Evolutionary conservation across 306 rosid species (phyloP).

Genomic region (Cicer bijugum): DNA sequence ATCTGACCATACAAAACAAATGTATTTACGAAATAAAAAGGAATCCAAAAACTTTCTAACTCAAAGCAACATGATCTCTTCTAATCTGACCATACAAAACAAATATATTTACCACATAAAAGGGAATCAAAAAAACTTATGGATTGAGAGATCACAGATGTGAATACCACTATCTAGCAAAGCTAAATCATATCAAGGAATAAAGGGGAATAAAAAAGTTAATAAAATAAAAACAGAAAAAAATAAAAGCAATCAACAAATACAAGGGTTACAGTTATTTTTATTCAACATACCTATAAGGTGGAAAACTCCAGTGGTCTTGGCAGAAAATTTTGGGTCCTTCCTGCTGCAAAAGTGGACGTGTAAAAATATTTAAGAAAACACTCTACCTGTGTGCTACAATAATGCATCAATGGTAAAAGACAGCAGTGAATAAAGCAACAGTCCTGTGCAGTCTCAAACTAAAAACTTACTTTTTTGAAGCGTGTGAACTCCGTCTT

Average conservation of each 20-base stretch:
- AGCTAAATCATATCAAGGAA: not conserved
- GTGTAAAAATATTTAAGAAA: slow-evolving; percentile 21
- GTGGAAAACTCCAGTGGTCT: slow-evolving; percentile 70
- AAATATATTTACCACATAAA: not conserved
- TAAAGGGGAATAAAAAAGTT: not conserved
- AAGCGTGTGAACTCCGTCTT: slow-evolving; percentile 57
- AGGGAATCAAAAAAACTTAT: not conserved
- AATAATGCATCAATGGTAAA: slow-evolving; percentile 17
- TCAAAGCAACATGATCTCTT: not conserved
- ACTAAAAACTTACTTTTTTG: slow-evolving; percentile 55
- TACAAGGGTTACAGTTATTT: slow-evolving; percentile 29
- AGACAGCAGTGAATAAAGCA: slow-evolving; percentile 11
- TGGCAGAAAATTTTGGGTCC: slow-evolving; percentile 54
- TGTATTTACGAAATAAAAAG: not conserved
- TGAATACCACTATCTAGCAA: not conserved
- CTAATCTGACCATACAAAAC: not conserved
- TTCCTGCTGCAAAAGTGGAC: slow-evolving; percentile 54
- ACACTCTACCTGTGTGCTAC: not conserved
- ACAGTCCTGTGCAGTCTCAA: not conserved
- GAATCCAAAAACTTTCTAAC: not conserved
- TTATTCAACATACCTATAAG: slow-evolving; percentile 66
- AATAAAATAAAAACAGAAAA: not conserved
- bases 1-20: not conserved
- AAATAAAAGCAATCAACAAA: not conserved
- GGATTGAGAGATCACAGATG: slow-evolving; percentile 1